Conservation (phyloP, 441 rosid species). For the Gossypium aridum region DNA sequence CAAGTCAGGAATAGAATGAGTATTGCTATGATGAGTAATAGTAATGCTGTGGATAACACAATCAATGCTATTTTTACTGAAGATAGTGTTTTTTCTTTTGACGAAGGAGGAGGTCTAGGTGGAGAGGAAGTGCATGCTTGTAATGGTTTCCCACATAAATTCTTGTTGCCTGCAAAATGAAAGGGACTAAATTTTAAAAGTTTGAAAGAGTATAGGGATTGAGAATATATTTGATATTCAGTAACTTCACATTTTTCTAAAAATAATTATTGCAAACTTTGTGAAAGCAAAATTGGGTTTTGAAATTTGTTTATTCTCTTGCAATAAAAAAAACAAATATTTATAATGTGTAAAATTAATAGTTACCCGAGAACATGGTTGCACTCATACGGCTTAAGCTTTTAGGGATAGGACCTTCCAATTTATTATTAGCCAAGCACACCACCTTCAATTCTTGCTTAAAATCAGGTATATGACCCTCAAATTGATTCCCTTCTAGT, state of each 20-base stretch:
- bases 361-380: conserved; percentile 48
- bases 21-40: not conserved
- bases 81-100: not conserved
- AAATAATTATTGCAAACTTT: too few species aligned
- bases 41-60: not conserved
- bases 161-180: conserved; percentile 47
- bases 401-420: conserved; percentile 74
- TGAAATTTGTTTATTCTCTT: too few species aligned
- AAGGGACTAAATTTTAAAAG: not conserved
- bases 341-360: too few species aligned
- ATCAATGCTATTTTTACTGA: not conserved
- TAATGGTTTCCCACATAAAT: conserved; percentile 57
- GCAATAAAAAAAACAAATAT: too few species aligned
- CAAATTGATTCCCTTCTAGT: conserved; percentile 62
- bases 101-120: not conserved
- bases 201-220: not conserved
- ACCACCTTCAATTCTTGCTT: conserved; percentile 32
- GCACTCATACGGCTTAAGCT: conserved; percentile 46
- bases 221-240: too few species aligned
- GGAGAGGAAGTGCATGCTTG: conserved; percentile 24
- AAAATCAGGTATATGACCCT: conserved; percentile 60
- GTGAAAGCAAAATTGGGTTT: too few species aligned
- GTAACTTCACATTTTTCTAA: too few species aligned
- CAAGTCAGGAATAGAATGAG: not conserved
- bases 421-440: conserved; percentile 56